Evolutionary conservation across 495 filamentous ascomycete genomes (phyloP).

Genomic region (Cercophora samala): DNA sequence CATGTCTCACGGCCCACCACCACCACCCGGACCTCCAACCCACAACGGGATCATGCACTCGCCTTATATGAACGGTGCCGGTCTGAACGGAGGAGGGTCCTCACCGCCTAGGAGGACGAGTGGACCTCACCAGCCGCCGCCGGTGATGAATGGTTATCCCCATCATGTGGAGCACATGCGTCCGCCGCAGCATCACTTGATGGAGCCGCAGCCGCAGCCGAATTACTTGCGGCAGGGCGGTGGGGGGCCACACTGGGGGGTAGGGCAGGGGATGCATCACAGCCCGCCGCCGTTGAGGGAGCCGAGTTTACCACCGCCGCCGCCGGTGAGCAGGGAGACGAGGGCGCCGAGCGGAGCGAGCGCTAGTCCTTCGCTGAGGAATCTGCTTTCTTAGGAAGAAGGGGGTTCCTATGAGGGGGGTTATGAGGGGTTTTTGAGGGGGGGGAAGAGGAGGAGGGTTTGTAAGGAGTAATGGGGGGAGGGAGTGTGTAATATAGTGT

Average conservation of each 20-base stretch:
- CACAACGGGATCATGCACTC: slow-evolving; percentile 44
- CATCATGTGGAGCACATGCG: slow-evolving; percentile 35
- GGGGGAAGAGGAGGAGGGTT: no score
- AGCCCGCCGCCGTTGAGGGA: slow-evolving; percentile 27
- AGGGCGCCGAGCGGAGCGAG: slow-evolving; percentile 61
- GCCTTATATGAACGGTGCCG: slow-evolving; percentile 32
- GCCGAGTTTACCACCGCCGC: slow-evolving; percentile 24
- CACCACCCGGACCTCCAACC: slow-evolving; percentile 29
- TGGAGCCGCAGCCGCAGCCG: slow-evolving; percentile 32
- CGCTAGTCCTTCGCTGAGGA: slow-evolving; percentile 71
- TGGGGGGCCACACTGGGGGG: slow-evolving; percentile 17
- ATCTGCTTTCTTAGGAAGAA: slow-evolving; percentile 59
- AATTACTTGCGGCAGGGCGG: slow-evolving; percentile 36
- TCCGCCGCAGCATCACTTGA: slow-evolving; percentile 38
- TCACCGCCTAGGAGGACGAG: slow-evolving; percentile 36
- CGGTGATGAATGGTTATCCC: slow-evolving; percentile 24
- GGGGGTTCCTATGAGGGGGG: neutral
- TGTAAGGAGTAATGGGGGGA: neutral
- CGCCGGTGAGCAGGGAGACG: slow-evolving; percentile 30
- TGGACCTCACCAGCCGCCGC: slow-evolving; percentile 26
- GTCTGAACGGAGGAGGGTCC: slow-evolving; percentile 38
- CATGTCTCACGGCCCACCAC: slow-evolving; percentile 34
- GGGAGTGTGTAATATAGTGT: neutral
- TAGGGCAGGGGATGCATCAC: neutral
- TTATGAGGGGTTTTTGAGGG: neutral